phyloP scores from a whole-genome alignment of 2,329 filamentous ascomycete species.

The Ceratocystis papillata region DNA sequence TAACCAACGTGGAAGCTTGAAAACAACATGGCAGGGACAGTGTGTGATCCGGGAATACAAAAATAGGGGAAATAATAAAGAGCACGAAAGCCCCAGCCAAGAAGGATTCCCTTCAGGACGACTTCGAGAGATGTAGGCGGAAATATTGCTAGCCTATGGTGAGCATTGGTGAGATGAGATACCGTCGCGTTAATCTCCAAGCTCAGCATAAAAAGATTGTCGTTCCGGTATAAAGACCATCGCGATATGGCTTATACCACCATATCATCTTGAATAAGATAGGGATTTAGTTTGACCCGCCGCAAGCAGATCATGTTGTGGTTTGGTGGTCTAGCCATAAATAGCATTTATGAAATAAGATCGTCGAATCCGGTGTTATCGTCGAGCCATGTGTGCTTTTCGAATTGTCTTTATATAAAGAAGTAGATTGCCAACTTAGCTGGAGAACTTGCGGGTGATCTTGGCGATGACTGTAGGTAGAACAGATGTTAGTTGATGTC shows the following conservation, averaged over 20 bases:
- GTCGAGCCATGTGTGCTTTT: neutral
- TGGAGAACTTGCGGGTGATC: conserved; percentile 77
- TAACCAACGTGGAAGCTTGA: conserved; percentile 17
- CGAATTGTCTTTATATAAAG: neutral
- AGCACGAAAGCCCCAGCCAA: neutral
- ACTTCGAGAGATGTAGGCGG: neutral
- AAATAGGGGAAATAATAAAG: conserved; percentile 8
- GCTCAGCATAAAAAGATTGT: neutral
- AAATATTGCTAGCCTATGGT: neutral
- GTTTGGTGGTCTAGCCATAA: conserved; percentile 4
- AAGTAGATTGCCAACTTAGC: conserved; percentile 34
- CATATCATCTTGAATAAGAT: neutral
- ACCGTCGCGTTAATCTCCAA: neutral
- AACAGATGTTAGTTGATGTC: conserved; percentile 25
- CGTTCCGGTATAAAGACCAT: neutral
- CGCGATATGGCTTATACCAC: neutral
- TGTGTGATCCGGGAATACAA: conserved; percentile 6
- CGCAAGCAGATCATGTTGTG: neutral
- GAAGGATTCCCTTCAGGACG: neutral
- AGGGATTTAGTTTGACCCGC: neutral
- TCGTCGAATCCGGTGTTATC: neutral
- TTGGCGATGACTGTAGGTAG: conserved; percentile 74
- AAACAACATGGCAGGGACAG: conserved; percentile 15
- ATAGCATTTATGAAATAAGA: neutral
- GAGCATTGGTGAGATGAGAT: neutral